These are phyloP conservation scores for Chalciporus sphaerocephalus DNA, from an alignment of 768 basidiomycete genomes.

Conservation along the genomic window DNA sequence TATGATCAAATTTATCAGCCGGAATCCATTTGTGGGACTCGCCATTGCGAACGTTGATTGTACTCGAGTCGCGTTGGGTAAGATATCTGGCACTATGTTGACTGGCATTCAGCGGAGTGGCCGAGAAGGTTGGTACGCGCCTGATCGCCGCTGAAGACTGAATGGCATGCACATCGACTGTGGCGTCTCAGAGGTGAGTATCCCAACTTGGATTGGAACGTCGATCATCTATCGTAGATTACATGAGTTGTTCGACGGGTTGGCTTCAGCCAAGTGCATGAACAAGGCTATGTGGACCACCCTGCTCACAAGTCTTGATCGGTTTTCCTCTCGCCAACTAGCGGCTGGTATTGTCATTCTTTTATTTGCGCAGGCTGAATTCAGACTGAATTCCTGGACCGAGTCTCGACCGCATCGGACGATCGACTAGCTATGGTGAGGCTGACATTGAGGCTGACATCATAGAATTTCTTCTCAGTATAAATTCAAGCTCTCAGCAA, in stretches of 20 bases:
- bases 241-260: constrained; percentile 1
- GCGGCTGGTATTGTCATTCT: constrained; percentile 1
- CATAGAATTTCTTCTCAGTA: constrained; percentile 18
- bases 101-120: background rate
- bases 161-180: background rate
- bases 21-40: constrained; percentile 7
- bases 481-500: constrained; percentile 17
- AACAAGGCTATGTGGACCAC: background rate
- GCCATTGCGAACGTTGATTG: background rate
- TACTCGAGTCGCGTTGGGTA: background rate
- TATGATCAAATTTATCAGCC: constrained; percentile 13
- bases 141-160: background rate
- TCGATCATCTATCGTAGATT: constrained; percentile 9
- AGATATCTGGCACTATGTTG: background rate
- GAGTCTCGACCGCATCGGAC: background rate
- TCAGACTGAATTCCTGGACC: constrained; percentile 8
- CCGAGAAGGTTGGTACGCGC: background rate
- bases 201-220: constrained; percentile 6
- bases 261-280: constrained; percentile 13
- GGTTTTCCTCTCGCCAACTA: background rate
- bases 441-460: constrained; percentile 27
- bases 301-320: background rate
- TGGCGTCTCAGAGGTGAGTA: constrained; percentile 11
- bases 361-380: background rate
- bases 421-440: constrained; percentile 16